Percentiles rank a stretch among this genome's conserved stretches.
These are phyloP conservation scores for Senecio squalidus DNA, from an alignment of 140 eudicot species.

Conservation along the genomic window DNA sequence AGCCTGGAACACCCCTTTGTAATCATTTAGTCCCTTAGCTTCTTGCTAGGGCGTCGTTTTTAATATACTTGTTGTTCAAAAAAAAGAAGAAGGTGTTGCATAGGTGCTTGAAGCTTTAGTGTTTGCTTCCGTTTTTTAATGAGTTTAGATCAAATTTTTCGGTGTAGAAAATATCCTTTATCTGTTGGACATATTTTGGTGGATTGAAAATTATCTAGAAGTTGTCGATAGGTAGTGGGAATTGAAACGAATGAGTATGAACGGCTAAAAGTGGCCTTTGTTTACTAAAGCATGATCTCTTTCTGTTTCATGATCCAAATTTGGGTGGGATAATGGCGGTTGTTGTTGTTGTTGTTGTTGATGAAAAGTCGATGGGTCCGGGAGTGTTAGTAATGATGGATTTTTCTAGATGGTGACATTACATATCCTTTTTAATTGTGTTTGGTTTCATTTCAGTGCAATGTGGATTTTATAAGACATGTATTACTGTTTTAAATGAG, in stretches of 20 bases:
- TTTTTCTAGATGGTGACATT: constrained; percentile 24
- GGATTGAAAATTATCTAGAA: background rate
- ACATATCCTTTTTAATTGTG: constrained; percentile 9
- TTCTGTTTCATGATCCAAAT: constrained; percentile 45
- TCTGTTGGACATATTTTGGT: too few relatives aligned
- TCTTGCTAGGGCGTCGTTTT: too few relatives aligned
- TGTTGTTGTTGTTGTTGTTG: constrained; percentile 32
- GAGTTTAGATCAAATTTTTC: too few relatives aligned
- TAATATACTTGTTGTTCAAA: too few relatives aligned
- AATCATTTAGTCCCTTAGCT: too few relatives aligned
- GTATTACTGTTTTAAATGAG: constrained; percentile 27
- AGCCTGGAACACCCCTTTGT: too few relatives aligned
- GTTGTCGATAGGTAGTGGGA: constrained; percentile 26
- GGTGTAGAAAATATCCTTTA: background rate
- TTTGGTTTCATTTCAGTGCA: constrained; percentile 24
- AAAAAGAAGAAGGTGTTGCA: too few relatives aligned
- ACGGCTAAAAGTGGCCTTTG: constrained; percentile 36
- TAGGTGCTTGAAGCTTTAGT: too few relatives aligned
- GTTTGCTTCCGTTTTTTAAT: too few relatives aligned
- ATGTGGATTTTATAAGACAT: constrained; percentile 19
- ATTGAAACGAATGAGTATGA: constrained; percentile 37
- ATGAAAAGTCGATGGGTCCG: constrained; percentile 31
- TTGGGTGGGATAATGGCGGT: constrained; percentile 66
- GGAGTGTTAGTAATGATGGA: constrained; percentile 29
- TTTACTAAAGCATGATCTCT: constrained; percentile 31